phyloP scores from a whole-genome alignment of 345 rosid species.

The Euphorbia lathyris region DNA sequence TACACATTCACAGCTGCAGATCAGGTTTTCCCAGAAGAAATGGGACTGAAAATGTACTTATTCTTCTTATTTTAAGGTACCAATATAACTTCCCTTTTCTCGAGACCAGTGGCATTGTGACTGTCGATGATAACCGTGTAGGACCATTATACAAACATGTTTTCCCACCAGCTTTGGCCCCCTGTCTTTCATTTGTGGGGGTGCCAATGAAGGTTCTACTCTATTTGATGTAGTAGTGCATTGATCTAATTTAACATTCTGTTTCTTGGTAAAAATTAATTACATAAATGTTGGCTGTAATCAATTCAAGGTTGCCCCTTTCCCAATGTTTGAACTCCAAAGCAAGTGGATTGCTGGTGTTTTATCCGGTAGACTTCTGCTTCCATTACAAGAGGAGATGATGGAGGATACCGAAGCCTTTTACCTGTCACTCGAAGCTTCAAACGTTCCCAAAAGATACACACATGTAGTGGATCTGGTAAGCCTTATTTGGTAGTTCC shows the following conservation, averaged over 20 bases:
- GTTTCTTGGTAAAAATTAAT: background rate
- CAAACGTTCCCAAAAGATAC: conserved; percentile 17
- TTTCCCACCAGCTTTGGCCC: conserved; percentile 25
- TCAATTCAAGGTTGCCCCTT: background rate
- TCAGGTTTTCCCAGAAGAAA: background rate
- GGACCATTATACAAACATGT: conserved; percentile 27
- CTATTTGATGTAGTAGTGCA: background rate
- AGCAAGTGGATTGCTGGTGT: conserved; percentile 30
- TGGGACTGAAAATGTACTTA: background rate
- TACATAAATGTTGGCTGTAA: background rate
- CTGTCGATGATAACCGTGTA: conserved; percentile 23
- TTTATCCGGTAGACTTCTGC: conserved; percentile 19
- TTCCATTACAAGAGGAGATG: conserved; percentile 22
- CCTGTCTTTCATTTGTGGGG: conserved; percentile 25
- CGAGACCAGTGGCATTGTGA: conserved; percentile 19
- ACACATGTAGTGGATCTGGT: conserved; percentile 12
- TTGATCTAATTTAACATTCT: no score
- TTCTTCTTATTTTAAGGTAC: conserved; percentile 1
- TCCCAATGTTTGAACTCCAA: conserved; percentile 14
- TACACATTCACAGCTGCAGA: no score
- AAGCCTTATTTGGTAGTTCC: background rate
- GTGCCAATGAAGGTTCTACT: conserved; percentile 8
- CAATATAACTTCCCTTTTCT: conserved; percentile 21
- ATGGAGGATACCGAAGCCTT: conserved; percentile 17
- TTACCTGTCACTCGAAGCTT: conserved; percentile 13